Evolutionary conservation across 1,284 basidiomycete species (phyloP).

Genomic region (Thecaphora thlaspeos): DNA sequence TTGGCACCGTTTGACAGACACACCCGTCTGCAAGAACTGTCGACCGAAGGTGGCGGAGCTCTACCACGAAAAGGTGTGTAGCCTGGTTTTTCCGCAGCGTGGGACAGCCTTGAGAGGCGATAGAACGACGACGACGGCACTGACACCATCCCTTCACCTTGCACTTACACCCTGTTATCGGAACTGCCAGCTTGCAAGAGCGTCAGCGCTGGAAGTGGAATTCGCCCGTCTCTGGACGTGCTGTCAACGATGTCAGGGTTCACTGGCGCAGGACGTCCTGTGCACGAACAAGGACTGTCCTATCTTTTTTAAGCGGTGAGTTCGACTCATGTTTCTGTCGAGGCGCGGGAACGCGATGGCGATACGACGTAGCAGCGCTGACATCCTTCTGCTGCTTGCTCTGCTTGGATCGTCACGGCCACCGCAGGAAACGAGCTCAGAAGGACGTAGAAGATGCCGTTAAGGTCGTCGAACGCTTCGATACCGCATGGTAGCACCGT

Average conservation of each 20-base stretch:
- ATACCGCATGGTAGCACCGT: conserved; percentile 28
- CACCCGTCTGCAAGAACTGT: conserved; percentile 55
- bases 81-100: too few relatives aligned
- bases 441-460: conserved; percentile 50
- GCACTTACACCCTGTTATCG: too few relatives aligned
- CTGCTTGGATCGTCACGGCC: too few relatives aligned
- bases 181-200: conserved; percentile 23
- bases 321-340: neutral
- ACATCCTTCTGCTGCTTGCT: too few relatives aligned
- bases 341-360: too few relatives aligned
- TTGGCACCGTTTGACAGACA: conserved; percentile 2
- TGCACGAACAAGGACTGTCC: conserved; percentile 97
- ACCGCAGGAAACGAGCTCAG: conserved; percentile 38
- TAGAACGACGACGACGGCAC: neutral
- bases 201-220: conserved; percentile 49
- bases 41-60: conserved; percentile 46
- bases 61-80: conserved; percentile 47
- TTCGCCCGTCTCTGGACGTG: conserved; percentile 56
- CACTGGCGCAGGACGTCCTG: conserved; percentile 74
- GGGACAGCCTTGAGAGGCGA: too few relatives aligned
- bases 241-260: conserved; percentile 56
- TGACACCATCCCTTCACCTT: neutral
- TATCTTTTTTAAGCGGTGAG: conserved; percentile 93
- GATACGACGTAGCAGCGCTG: too few relatives aligned
- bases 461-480: conserved; percentile 43